Evolutionary conservation across 2,329 filamentous ascomycete genomes (phyloP).

Genomic region (Delphinella strobiligena): DNA sequence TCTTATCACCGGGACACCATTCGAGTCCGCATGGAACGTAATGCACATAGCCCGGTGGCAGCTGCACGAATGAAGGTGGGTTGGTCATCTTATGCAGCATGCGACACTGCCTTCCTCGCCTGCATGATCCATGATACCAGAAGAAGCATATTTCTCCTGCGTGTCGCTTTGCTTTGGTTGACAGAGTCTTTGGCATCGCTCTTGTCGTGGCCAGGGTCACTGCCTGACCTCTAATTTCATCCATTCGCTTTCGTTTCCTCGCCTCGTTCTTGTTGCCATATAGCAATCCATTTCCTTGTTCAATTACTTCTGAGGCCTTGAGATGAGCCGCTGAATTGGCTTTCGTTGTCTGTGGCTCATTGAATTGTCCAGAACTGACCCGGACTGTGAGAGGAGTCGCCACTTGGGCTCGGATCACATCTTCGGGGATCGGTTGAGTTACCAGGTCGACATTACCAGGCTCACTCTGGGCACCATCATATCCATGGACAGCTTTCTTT

Average conservation of each 20-base stretch:
- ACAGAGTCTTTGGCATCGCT: not conserved
- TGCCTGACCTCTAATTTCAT: not conserved
- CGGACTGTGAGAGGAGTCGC: too few relatives aligned
- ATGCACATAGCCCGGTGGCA: constrained; percentile 12
- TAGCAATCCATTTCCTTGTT: too few relatives aligned
- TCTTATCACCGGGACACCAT: constrained; percentile 14
- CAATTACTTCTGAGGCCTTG: too few relatives aligned
- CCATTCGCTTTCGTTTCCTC: not conserved
- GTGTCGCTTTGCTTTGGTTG: not conserved
- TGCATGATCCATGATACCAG: constrained; percentile 13
- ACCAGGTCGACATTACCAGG: too few relatives aligned
- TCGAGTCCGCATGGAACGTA: constrained; percentile 6
- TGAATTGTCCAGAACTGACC: too few relatives aligned
- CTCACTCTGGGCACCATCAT: too few relatives aligned
- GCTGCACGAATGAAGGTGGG: constrained; percentile 11
- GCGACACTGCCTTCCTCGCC: constrained; percentile 3
- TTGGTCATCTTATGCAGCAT: constrained; percentile 10
- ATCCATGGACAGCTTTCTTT: too few relatives aligned
- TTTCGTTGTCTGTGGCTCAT: too few relatives aligned
- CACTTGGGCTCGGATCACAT: too few relatives aligned
- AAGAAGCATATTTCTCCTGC: constrained; percentile 11
- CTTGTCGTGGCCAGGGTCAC: not conserved
- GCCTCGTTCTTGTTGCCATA: not conserved
- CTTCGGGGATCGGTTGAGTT: too few relatives aligned
- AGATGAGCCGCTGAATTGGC: not conserved